Percentiles rank a stretch among this genome's conserved stretches.
Conservation (phyloP, 1,139 yeast genomes). For the Pichia sp. region DNA sequence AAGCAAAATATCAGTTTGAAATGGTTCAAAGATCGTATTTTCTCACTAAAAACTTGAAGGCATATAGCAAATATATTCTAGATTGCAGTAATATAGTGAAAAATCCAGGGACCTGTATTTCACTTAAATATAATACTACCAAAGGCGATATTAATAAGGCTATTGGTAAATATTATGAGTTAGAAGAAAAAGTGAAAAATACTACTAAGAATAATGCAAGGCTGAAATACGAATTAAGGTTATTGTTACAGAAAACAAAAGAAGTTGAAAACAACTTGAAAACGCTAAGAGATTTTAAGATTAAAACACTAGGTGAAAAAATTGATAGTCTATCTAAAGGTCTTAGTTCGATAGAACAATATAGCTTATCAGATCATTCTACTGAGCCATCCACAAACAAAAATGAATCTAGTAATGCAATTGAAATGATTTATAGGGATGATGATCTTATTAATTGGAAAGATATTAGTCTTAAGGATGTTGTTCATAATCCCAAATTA, state of each 20-base stretch:
- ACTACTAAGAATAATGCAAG: slow-evolving; percentile 69
- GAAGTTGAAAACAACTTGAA: slow-evolving; percentile 68
- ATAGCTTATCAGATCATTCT: no score
- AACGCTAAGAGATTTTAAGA: slow-evolving; percentile 34
- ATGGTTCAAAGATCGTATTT: slow-evolving; percentile 13
- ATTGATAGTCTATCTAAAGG: slow-evolving; percentile 14
- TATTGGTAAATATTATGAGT: slow-evolving; percentile 22
- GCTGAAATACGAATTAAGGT: slow-evolving; percentile 70
- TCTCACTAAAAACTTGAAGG: slow-evolving; percentile 12
- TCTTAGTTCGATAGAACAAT: background rate
- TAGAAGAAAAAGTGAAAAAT: slow-evolving; percentile 45
- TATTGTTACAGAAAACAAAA: slow-evolving; percentile 62
- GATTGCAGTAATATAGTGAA: slow-evolving; percentile 3
- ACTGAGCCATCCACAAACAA: no score
- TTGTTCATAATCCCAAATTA: slow-evolving; percentile 19
- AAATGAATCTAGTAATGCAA: background rate
- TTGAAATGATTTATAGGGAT: slow-evolving; percentile 6
- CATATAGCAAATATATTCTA: slow-evolving; percentile 6
- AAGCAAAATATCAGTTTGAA: slow-evolving; percentile 20
- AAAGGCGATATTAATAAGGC: slow-evolving; percentile 20
- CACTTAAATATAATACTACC: slow-evolving; percentile 13
- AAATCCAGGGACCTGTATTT: slow-evolving; percentile 9
- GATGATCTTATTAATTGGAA: slow-evolving; percentile 8
- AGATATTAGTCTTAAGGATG: slow-evolving; percentile 5
- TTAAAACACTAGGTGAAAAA: slow-evolving; percentile 28